Base-by-base conservation (phyloP, 805 yeast genomes). In the Candida boidinii region DNA sequence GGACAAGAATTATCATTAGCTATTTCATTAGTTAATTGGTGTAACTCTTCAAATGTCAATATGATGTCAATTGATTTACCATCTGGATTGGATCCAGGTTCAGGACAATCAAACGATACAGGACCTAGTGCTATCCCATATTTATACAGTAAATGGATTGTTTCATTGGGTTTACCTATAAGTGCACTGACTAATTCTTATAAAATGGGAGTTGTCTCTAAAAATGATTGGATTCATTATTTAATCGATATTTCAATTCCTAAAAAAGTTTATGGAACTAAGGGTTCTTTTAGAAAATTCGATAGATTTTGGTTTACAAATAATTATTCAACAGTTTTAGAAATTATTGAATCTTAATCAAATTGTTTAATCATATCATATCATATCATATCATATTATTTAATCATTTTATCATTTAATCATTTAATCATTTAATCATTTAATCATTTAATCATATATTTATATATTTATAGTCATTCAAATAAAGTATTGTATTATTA, bases 41-140 rank as follows among this genome's bases (percentile, higher is more conserved):
- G 79, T 36, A 82, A 83, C 43, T 53, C 51, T 21, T 60, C 64
- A 7, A 49, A 52, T 11, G 54, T 67, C 5, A 66, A 69, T 24
- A 59, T 70, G 8, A 46, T 83, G 58, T 81, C 95, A 0, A 50
- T 87, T 18, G 95, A 86, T 48, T 70, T 83, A 18, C 88, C 95
- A 4, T 71, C 87, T 1, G 95, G 95, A 4, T 61, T 80, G 26
- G 94, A 84, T 48, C 79, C 87, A 7, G 84, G 92, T 4, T 73
- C 94, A 1, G 96, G 95, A 7, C 58, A 62, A 13, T 45, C 53
- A 11, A 30, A 61, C 57, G 17, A 49, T 51, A n/a, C n/a, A n/a
- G n/a, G n/a, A n/a, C n/a, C n/a, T n/a, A 7, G 50, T 43, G 42
- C 60, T 50, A 29, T 43, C 48, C 30, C 35, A 14, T 19, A 14